These are phyloP conservation scores for Colletotrichum sp. DNA, from an alignment of 2,329 filamentous ascomycete genomes.

Conservation along the genomic window DNA sequence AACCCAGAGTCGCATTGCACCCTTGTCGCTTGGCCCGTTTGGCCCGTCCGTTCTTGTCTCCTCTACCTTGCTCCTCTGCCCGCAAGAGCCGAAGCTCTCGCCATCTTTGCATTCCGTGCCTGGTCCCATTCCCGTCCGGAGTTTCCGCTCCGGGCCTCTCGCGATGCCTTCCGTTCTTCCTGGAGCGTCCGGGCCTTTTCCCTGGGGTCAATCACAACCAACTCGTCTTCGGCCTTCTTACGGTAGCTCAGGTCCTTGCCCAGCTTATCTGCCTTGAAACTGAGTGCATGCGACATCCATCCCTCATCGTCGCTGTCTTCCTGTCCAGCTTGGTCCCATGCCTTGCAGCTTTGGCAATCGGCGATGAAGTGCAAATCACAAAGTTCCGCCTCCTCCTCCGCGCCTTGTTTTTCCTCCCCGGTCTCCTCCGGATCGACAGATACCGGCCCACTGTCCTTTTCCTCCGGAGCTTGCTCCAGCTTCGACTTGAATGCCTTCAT, in stretches of 20 bases:
- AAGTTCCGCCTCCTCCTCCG: conserved; percentile 73
- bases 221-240: conserved; percentile 86
- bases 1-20: conserved; percentile 6
- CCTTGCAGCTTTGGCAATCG: conserved; percentile 89
- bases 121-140: conserved; percentile 65
- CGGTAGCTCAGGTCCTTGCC: conserved; percentile 94
- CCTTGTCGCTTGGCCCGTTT: not conserved
- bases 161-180: conserved; percentile 65
- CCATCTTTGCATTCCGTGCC: conserved; percentile 61
- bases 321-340: conserved; percentile 74
- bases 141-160: conserved; percentile 55
- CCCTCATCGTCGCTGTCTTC: conserved; percentile 66
- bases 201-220: conserved; percentile 91
- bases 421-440: conserved; percentile 28
- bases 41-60: not conserved
- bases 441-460: conserved; percentile 34
- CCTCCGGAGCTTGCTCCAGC: conserved; percentile 61
- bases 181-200: conserved; percentile 79
- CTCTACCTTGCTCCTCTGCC: conserved; percentile 60
- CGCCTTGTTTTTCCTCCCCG: conserved; percentile 29
- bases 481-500: conserved; percentile 82
- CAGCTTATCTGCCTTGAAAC: conserved; percentile 85
- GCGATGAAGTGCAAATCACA: conserved; percentile 97
- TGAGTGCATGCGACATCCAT: conserved; percentile 88
- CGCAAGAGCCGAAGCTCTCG: conserved; percentile 55